A percentile compares a stretch with the other conserved stretches of the same genome.
Evolutionary conservation across 768 basidiomycete genomes (phyloP).

Genomic region (Saitozyma podzolica): DNA sequence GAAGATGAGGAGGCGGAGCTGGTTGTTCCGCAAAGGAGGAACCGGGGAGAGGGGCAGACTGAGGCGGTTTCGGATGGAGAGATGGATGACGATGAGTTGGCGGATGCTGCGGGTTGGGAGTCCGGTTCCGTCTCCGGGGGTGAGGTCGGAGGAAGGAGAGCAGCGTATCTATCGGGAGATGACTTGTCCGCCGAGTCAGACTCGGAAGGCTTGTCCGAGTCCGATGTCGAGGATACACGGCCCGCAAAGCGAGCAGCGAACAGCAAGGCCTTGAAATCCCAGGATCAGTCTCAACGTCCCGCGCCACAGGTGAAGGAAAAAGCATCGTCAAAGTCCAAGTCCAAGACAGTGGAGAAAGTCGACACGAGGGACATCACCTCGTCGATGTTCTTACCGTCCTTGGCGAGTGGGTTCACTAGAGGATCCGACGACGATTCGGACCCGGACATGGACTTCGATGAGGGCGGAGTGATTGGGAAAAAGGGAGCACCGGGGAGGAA

Average conservation of each 20-base stretch:
- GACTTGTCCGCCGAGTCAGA: constrained; percentile 24
- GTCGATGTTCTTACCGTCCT: constrained; percentile 78
- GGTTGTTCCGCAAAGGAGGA: constrained; percentile 22
- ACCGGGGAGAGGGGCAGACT: constrained; percentile 50
- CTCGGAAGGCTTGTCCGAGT: constrained; percentile 12
- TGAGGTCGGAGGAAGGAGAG: constrained; percentile 17
- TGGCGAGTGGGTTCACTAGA: constrained; percentile 78
- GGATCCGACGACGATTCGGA: constrained; percentile 72
- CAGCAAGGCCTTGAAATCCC: not conserved
- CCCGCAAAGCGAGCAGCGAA: constrained; percentile 7
- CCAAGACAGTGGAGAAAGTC: constrained; percentile 1
- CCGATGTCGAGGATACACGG: constrained; percentile 8
- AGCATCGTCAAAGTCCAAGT: not conserved
- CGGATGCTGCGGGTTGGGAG: constrained; percentile 50
- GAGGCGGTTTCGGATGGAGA: constrained; percentile 19
- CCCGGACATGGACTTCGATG: constrained; percentile 66
- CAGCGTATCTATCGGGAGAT: constrained; percentile 6
- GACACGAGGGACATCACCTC: constrained; percentile 53
- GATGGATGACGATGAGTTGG: constrained; percentile 40
- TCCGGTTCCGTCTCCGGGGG: constrained; percentile 55
- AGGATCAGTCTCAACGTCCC: no score
- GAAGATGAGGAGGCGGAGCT: constrained; percentile 22
- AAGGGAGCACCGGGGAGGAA: constrained; percentile 60
- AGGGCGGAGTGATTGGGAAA: constrained; percentile 57
- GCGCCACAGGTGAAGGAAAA: no score